Percentiles rank a stretch among this genome's conserved stretches.
Conservation (phyloP, 208 protist genomes). For the Entamoeba histolytica region DNA sequence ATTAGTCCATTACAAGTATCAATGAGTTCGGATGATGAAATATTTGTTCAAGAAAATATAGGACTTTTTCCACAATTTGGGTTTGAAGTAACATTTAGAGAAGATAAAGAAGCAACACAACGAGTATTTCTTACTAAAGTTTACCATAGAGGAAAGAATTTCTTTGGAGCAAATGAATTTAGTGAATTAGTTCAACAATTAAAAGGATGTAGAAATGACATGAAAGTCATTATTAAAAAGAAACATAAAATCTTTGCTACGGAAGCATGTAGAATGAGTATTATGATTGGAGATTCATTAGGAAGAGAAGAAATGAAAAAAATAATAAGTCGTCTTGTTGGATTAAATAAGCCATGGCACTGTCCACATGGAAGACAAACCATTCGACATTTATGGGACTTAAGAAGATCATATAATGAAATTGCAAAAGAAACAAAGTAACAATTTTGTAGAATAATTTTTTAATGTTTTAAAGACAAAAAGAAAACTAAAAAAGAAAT, state of each 20-base stretch:
- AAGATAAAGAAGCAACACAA: constrained; percentile 33
- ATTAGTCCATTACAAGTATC: constrained; percentile 45
- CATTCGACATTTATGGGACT: constrained; percentile 14
- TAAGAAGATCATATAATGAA: not conserved
- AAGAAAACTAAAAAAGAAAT: no score
- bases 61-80: constrained; percentile 50
- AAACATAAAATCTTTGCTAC: constrained; percentile 59
- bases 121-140: constrained; percentile 49
- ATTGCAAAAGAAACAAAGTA: not conserved
- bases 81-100: constrained; percentile 43
- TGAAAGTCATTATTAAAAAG: constrained; percentile 42
- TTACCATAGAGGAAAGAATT: constrained; percentile 54
- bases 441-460: no score
- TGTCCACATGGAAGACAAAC: constrained; percentile 72
- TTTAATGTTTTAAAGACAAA: no score
- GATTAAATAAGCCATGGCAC: constrained; percentile 64
- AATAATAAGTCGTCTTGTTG: constrained; percentile 24
- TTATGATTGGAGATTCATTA: constrained; percentile 67
- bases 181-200: constrained; percentile 46
- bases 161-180: constrained; percentile 53
- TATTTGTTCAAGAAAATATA: constrained; percentile 48
- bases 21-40: constrained; percentile 50
- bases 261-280: constrained; percentile 58
- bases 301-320: constrained; percentile 39
- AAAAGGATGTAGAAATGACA: constrained; percentile 40